Evolutionary conservation across 2,329 filamentous ascomycete species (phyloP), one percentile per base, ranked within the genome.

Genomic region (Talaromyces sp.): DNA sequence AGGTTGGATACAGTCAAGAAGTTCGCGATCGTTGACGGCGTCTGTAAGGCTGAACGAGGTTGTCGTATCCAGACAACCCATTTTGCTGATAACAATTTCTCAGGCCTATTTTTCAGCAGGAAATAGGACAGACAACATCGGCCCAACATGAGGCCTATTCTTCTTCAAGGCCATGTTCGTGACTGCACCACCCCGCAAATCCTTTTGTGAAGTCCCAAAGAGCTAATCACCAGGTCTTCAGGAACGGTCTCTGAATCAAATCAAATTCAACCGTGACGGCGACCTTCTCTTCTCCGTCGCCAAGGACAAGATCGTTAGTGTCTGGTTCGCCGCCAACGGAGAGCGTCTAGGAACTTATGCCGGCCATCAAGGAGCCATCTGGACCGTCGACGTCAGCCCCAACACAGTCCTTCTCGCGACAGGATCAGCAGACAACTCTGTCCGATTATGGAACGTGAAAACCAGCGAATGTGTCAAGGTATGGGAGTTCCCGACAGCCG

Each of bases 381-480:
- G 94, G 94, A 97, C 94, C 63, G 89, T 99, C 77, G 94, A 99
- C 73, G 88, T 96, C 71, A 90, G 96, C 79, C 92, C 93, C 64
- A 91, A 91, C 69, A 89, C 88, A 64, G 90, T 89, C 69, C 85
- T 99, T 72, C 87, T 97, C 72, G 94, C 93, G 71, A 95, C 90
- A 62, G 94, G 94, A 69, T 94, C 92, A 68, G 94, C 94, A 77
- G 94, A 99, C 81, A 97, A 97, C 83, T 97, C 93, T 45, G 93
- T 99, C 77, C 87, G 92, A 71, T 83, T 99, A 70, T 99, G 94
- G 94, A 91, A 99, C 73, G 84, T 97, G 74, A 89, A 91, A 83
- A 89, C 89, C 15, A 94, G 94, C 73, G 90, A 89, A 74, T 88
- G 89, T 73, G 84, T 99, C 70, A 97, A 97, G 86, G 89, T 89